Evolutionary conservation across 306 rosid genomes (phyloP), one percentile per base, ranked within the genome.

Genomic region (Vigna reflexopilosa): DNA sequence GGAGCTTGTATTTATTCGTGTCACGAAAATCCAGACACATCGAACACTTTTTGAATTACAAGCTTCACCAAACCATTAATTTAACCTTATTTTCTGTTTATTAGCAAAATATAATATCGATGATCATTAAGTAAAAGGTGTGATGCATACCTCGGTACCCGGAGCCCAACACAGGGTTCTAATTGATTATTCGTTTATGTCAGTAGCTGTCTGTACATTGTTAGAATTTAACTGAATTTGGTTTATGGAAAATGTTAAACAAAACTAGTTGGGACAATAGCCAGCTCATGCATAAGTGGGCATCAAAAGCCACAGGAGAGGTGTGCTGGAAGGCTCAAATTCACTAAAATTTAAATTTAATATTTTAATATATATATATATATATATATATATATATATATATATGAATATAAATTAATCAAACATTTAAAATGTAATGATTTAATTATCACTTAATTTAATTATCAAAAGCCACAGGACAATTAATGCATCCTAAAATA

Each of bases 71-170:
- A 50, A 42, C 68, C 30, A 62, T 71, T 77, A 72, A 59, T 67
- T 49, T 30, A 28, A 1, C 13, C 66, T 61, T 67, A 26, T 34
- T 78, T 30, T 30, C 20, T 54, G 69, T 54, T 74, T 19, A 78
- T 57, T 59, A 78, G 47, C 57, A 64, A 66, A 72, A 45, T 44
- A 34, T 66, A 45, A 70, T 11, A 77, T 55, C 9, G 1, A 76
- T 11, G 63, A 71, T 56, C 13, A 52, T 19, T 42, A 68, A 62
- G 45, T 13, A 51, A 67, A 10, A 74, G 70, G 59, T 57, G 30
- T 81, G 70, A 28, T 69, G 62, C 16, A 64, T 67, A 19, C 86
- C 84, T 85, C 73, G 84, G 79, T 38, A 38, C 73, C 71, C 68
- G 88, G 67, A 85, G 86, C 79, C 84, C 45, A 38, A 79, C 73